Evolutionary conservation across 2,329 filamentous ascomycete genomes (phyloP).

Genomic region (Trichoderma afroharzianum): DNA sequence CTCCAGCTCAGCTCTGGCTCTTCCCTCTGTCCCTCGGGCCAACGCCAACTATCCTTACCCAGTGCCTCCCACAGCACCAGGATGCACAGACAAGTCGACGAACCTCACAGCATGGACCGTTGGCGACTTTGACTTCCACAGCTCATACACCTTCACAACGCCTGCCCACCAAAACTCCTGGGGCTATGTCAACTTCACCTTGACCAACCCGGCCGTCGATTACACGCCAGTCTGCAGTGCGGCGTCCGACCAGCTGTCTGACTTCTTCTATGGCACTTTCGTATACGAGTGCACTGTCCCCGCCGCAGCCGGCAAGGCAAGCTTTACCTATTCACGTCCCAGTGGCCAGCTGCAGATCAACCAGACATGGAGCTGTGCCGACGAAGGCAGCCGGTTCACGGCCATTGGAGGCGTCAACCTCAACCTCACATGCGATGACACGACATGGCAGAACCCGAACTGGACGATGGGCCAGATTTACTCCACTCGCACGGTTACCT

Average conservation of each 20-base stretch:
- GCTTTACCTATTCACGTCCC: conserved; percentile 43
- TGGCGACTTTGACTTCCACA: conserved; percentile 45
- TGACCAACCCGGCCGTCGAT: conserved; percentile 44
- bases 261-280: conserved; percentile 50
- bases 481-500: conserved; percentile 29
- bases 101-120: conserved; percentile 37
- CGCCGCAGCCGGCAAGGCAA: conserved; percentile 27
- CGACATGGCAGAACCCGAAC: conserved; percentile 28
- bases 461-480: conserved; percentile 33
- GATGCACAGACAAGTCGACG: conserved; percentile 24
- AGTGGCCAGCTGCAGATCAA: conserved; percentile 38
- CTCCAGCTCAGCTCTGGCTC: conserved; percentile 25
- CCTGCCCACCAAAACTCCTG: conserved; percentile 49
- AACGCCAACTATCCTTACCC: not conserved
- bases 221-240: conserved; percentile 39
- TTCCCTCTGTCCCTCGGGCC: conserved; percentile 19
- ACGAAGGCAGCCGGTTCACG: conserved; percentile 34
- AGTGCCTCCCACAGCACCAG: not conserved
- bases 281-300: conserved; percentile 42
- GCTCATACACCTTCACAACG: conserved; percentile 47
- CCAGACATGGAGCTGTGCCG: conserved; percentile 48
- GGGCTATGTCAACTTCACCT: conserved; percentile 47
- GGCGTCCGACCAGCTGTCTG: conserved; percentile 39
- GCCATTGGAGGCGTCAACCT: conserved; percentile 28
- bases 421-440: conserved; percentile 30